phyloP scores from a whole-genome alignment of 108 stramenopile genomes.

The Fragilaria crotonensis region DNA sequence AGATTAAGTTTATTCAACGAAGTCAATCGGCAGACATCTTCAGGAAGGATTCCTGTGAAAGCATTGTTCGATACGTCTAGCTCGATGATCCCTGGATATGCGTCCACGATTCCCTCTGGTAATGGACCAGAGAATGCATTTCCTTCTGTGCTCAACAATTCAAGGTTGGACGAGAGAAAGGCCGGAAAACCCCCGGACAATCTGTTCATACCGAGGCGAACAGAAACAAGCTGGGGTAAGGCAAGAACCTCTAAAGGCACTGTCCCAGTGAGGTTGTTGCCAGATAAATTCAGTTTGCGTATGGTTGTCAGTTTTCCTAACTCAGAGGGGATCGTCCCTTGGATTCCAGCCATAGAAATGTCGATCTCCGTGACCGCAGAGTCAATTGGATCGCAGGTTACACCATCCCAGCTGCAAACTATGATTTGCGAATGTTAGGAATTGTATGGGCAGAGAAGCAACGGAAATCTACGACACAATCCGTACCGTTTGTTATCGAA shows the following conservation, averaged over 20 bases:
- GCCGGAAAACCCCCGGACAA: not conserved
- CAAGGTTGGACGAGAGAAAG: not conserved
- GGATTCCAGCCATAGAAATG: constrained; percentile 15
- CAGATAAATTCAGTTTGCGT: not conserved
- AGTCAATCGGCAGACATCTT: not conserved
- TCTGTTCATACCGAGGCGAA: not conserved
- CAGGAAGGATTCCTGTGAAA: constrained; percentile 31
- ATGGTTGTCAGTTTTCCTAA: not conserved
- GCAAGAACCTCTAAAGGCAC: not conserved
- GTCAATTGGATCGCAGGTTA: constrained; percentile 34
- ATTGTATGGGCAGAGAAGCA: not conserved
- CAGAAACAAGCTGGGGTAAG: not conserved
- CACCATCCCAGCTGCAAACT: constrained; percentile 37
- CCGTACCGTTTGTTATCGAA: not conserved
- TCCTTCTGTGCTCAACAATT: not conserved
- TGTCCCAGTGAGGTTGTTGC: constrained; percentile 1
- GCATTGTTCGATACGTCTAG: constrained; percentile 43
- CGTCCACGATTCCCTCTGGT: constrained; percentile 11
- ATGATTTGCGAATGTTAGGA: not conserved
- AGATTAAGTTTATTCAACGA: constrained; percentile 3
- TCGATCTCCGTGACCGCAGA: constrained; percentile 23
- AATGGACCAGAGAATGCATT: not conserved
- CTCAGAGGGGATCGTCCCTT: constrained; percentile 7
- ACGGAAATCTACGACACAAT: not conserved
- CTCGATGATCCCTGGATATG: constrained; percentile 25